Evolutionary conservation across 2,329 filamentous ascomycete genomes (phyloP).

Genomic region (Botryotinia globosa): DNA sequence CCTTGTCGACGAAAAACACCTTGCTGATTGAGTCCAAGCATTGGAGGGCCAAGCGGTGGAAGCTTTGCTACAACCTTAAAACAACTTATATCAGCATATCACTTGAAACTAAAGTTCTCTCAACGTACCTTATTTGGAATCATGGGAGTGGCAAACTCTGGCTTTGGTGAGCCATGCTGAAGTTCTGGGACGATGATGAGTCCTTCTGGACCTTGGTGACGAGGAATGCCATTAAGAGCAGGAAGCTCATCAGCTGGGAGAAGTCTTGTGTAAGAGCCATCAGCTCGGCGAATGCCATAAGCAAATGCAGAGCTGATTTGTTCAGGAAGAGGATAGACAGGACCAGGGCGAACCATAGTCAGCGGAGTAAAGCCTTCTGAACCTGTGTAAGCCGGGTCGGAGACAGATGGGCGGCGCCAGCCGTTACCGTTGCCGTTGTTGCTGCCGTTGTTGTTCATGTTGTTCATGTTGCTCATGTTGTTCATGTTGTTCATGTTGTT

Average conservation of each 20-base stretch:
- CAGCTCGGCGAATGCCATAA: slow-evolving; percentile 54
- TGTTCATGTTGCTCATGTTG: neutral
- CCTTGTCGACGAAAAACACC: neutral
- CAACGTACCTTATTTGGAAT: slow-evolving; percentile 29
- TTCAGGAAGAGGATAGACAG: slow-evolving; percentile 24
- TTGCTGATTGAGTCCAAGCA: neutral
- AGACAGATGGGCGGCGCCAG: slow-evolving; percentile 4
- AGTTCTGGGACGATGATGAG: slow-evolving; percentile 36
- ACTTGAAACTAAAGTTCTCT: neutral
- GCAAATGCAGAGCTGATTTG: slow-evolving; percentile 40
- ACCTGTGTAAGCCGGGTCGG: neutral
- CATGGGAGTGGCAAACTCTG: slow-evolving; percentile 23
- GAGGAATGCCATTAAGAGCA: slow-evolving; percentile 41
- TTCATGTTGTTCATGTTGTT: neutral
- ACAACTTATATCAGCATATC: neutral
- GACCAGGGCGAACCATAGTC: slow-evolving; percentile 30
- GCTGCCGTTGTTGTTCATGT: neutral
- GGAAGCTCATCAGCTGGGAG: slow-evolving; percentile 53
- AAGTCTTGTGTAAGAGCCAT: slow-evolving; percentile 53
- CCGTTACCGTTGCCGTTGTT: neutral
- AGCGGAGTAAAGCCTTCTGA: slow-evolving; percentile 27
- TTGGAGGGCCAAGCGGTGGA: neutral
- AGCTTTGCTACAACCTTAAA: slow-evolving; percentile 12
- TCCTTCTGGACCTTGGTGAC: slow-evolving; percentile 32
- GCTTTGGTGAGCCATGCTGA: slow-evolving; percentile 24